These are phyloP conservation scores for Colletotrichum sp. DNA, from an alignment of 2,329 filamentous ascomycete genomes.

Conservation along the genomic window DNA sequence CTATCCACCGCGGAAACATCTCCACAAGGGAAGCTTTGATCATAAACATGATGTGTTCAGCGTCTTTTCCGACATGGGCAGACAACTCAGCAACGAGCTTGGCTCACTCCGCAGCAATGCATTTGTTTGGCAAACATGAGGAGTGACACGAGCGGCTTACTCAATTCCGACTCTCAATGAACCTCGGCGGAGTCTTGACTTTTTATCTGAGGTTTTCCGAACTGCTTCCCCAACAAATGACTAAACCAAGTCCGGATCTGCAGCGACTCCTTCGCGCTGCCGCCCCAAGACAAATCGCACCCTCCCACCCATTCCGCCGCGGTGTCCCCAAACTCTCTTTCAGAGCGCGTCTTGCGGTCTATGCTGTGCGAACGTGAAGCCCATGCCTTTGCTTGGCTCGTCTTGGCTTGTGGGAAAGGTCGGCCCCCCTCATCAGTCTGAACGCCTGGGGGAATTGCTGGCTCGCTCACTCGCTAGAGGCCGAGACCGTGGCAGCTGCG, in stretches of 20 bases:
- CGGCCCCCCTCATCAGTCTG: neutral
- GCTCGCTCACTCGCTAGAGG: neutral
- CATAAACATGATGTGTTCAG: neutral
- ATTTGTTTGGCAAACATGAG: neutral
- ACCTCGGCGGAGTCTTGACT: neutral
- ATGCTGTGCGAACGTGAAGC: neutral
- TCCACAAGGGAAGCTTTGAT: neutral
- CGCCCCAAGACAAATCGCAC: conserved; percentile 5
- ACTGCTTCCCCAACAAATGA: neutral
- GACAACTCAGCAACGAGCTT: neutral
- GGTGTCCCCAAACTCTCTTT: neutral
- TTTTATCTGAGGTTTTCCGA: neutral
- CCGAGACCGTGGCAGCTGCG: neutral
- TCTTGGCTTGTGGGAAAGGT: neutral
- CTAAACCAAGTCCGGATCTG: neutral
- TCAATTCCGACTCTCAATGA: neutral
- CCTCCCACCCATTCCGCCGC: neutral
- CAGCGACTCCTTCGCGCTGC: neutral
- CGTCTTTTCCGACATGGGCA: neutral
- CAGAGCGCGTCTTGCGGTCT: neutral
- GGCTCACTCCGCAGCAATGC: neutral
- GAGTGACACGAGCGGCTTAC: neutral
- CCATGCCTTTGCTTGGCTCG: neutral
- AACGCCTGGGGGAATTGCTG: neutral
- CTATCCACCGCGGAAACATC: neutral